Base-by-base conservation (phyloP, 1,284 basidiomycete species). In the Sanguinoderma infundibulare region DNA sequence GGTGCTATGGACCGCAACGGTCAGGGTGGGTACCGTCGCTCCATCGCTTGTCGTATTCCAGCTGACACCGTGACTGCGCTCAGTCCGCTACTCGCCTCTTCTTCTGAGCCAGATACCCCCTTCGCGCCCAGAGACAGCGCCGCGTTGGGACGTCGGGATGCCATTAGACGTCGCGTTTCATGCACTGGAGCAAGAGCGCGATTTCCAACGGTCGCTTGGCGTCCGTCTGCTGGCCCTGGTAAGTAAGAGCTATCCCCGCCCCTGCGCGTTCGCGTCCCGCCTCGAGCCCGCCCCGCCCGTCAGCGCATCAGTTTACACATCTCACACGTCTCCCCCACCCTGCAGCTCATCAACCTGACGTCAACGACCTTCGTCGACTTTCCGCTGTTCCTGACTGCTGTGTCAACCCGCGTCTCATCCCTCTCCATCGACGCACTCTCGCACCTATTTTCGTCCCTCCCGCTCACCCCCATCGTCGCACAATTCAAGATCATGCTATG, bases 91-190 rank as follows among this genome's bases (percentile, higher is more conserved):
- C 69, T 91, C 89, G 3, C 77, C 79, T 5, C 77, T 89, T 30
- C 76, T 91, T 39, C 72, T 91, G 30, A 77, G 79, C n/a, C 88
- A 91, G 70, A 82, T 92, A n/a, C 87, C 88, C 32, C 76, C 78
- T 1, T 79, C 85, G n/a, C 79, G 84, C 64, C 75, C 78, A 54
- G 79, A 77, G 50, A 70, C 71, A 35, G 78, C 77, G 30, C 74
- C 79, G 9, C 79, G 86, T 67, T 89, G 85, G 83, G 87, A 90
- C 44, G 78, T 80, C 10, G 82, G 82, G 46, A 76, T 78, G 42
- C 83, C 85, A 3, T 73, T 91, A 20, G 82, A 87, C 59, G 78
- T 90, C 17, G 75, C 83, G 28, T 82, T 86, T 59, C 78, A 79
- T 62, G 82, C 83, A 52, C 67, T 88, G 35, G 66, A 79, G 51